A percentile compares a stretch with the other conserved stretches of the same genome.
Conservation (phyloP, 2,329 filamentous ascomycete genomes). For the Cytospora piceae region DNA sequence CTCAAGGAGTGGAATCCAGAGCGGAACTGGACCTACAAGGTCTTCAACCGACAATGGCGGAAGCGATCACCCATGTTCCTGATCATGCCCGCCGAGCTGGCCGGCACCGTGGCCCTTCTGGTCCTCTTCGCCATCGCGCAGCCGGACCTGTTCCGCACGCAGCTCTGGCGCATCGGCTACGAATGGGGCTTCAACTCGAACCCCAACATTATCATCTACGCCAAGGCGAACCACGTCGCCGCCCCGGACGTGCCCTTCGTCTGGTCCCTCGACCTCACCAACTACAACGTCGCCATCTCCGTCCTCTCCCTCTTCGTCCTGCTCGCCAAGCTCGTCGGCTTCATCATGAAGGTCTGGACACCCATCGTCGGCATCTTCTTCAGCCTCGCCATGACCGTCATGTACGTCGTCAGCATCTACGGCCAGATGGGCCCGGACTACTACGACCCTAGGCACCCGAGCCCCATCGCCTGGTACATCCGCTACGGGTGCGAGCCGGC, state of each 20-base stretch:
- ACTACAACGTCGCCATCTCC: conserved; percentile 77
- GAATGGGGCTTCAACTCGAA: conserved; percentile 75
- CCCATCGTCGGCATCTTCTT: conserved; percentile 65
- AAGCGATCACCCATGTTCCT: conserved; percentile 62
- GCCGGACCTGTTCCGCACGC: conserved; percentile 72
- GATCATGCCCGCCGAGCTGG: conserved; percentile 69
- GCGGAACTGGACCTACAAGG: conserved; percentile 50
- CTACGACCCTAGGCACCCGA: conserved; percentile 65
- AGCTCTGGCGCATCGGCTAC: conserved; percentile 73
- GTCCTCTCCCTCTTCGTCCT: conserved; percentile 77
- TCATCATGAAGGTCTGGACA: conserved; percentile 72
- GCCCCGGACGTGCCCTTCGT: conserved; percentile 67
- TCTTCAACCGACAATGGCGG: conserved; percentile 64
- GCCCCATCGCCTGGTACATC: conserved; percentile 74
- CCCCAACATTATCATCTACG: conserved; percentile 70
- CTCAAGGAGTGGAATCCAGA: conserved; percentile 26
- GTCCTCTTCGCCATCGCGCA: conserved; percentile 74
- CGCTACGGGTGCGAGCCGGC: conserved; percentile 69
- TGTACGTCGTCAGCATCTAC: conserved; percentile 70
- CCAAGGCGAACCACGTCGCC: conserved; percentile 71
- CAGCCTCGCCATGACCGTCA: conserved; percentile 59
- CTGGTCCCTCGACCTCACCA: conserved; percentile 72
- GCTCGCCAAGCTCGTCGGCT: conserved; percentile 69
- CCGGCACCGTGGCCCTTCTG: conserved; percentile 66
- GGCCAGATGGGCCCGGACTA: conserved; percentile 76